A percentile compares a stretch with the other conserved stretches of the same genome.
Evolutionary conservation across 2,329 filamentous ascomycete species (phyloP).

Genomic region (Microthyrium microscopicum): DNA sequence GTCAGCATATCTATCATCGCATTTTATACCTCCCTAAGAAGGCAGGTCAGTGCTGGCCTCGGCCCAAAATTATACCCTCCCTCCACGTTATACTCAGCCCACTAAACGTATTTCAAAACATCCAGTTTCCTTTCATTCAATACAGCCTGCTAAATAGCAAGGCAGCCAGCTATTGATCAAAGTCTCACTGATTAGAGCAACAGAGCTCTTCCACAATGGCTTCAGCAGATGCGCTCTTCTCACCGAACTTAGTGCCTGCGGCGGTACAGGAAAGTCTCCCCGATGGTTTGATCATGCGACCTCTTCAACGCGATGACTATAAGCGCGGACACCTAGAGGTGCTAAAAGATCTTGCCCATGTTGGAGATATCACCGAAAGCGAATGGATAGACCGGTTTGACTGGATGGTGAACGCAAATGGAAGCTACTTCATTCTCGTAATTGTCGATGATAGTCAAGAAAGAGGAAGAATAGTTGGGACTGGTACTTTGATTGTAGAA

Average conservation of each 20-base stretch:
- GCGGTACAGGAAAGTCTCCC: constrained; percentile 9
- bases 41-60: too few relatives aligned
- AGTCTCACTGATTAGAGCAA: too few relatives aligned
- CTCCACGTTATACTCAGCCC: too few relatives aligned
- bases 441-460: constrained; percentile 8
- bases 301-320: constrained; percentile 11
- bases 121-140: too few relatives aligned
- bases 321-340: constrained; percentile 10
- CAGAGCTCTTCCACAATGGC: too few relatives aligned
- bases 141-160: too few relatives aligned
- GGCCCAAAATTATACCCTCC: too few relatives aligned
- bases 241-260: neutral
- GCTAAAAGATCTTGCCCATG: constrained; percentile 9
- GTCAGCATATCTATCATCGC: too few relatives aligned
- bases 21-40: too few relatives aligned
- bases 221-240: constrained; percentile 2
- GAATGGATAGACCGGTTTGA: constrained; percentile 12
- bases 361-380: constrained; percentile 10
- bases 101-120: too few relatives aligned
- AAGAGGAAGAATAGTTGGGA: constrained; percentile 9
- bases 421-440: constrained; percentile 11
- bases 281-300: constrained; percentile 10
- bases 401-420: constrained; percentile 8
- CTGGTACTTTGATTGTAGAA: constrained; percentile 12
- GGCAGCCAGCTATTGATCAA: too few relatives aligned